A percentile compares a stretch with the other conserved stretches of the same genome.
Conservation (phyloP, 163 green algal genomes). For the Chlorella variabilis region DNA sequence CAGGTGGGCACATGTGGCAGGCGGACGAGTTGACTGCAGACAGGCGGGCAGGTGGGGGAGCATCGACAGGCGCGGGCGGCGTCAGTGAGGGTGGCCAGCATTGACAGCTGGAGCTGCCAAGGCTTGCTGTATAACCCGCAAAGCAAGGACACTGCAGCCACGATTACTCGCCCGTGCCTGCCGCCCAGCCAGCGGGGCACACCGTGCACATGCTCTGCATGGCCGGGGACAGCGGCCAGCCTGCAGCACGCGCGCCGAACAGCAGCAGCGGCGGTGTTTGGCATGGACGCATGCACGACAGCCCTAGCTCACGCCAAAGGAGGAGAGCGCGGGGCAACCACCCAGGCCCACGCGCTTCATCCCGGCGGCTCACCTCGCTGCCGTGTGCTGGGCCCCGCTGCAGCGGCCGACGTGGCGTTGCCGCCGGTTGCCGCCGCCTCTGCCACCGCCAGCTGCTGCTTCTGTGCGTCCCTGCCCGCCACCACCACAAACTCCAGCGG, state of each 20-base stretch:
- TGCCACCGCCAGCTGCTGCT: not conserved
- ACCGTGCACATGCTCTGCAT: conserved; percentile 46
- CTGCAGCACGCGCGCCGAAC: not conserved
- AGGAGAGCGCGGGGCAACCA: too few species aligned
- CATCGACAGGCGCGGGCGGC: not conserved
- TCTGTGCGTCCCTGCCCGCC: not conserved
- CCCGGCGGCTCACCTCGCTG: not conserved
- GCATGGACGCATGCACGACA: too few species aligned
- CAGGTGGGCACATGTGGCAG: conserved; percentile 60
- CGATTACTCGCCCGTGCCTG: not conserved
- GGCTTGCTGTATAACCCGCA: not conserved
- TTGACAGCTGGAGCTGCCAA: not conserved
- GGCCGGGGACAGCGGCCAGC: conserved; percentile 53
- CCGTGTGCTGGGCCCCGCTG: not conserved
- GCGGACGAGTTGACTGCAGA: conserved; percentile 10
- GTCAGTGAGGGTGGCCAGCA: not conserved
- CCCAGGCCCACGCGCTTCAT: too few species aligned
- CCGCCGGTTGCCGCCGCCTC: not conserved
- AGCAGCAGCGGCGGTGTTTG: too few species aligned
- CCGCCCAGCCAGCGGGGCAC: conserved; percentile 60
- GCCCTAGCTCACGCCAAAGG: too few species aligned
- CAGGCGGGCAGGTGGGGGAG: not conserved
- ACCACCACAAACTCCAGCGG: conserved; percentile 40
- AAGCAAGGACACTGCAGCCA: too few species aligned
- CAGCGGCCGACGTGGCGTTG: too few species aligned